Evolutionary conservation across 805 yeast species (phyloP).

Genomic region (Cyberlindnera veronae): DNA sequence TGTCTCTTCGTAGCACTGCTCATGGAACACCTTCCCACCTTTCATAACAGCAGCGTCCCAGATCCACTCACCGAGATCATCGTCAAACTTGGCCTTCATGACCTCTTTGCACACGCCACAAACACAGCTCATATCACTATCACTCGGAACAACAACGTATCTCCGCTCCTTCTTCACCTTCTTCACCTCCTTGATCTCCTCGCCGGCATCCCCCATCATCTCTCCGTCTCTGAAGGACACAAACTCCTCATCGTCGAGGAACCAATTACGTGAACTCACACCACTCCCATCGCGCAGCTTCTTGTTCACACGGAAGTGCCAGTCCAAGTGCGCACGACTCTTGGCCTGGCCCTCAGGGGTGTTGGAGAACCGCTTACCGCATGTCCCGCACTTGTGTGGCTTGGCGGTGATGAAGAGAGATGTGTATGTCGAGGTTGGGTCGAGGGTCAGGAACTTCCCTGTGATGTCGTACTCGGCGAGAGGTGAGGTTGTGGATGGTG

Average conservation of each 20-base stretch:
- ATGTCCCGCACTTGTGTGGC: conserved; percentile 80
- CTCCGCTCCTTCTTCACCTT: conserved; percentile 14
- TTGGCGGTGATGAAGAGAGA: conserved; percentile 29
- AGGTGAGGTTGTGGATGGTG: conserved; percentile 1
- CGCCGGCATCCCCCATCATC: conserved; percentile 25
- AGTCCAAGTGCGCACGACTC: conserved; percentile 75
- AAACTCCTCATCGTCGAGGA: conserved; percentile 70
- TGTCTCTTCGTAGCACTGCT: conserved; percentile 66
- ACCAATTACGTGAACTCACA: conserved; percentile 82
- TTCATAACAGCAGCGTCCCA: conserved; percentile 64
- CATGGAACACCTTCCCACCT: conserved; percentile 55
- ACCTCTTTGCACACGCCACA: conserved; percentile 74
- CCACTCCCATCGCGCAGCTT: conserved; percentile 51
- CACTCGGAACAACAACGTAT: conserved; percentile 27
- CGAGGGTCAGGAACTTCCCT: conserved; percentile 27
- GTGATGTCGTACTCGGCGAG: conserved; percentile 27
- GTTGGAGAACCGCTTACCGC: conserved; percentile 81
- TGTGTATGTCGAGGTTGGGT: conserved; percentile 42
- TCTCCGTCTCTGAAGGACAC: conserved; percentile 68
- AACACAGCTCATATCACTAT: conserved; percentile 44
- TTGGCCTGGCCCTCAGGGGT: conserved; percentile 50
- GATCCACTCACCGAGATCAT: conserved; percentile 76
- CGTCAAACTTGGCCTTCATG: conserved; percentile 62
- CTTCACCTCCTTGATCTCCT: conserved; percentile 8
- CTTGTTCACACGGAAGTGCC: conserved; percentile 94